Percentiles rank a stretch among this genome's conserved stretches.
These are phyloP conservation scores for Backusella tuberculispora DNA, from an alignment of 192 early-diverging fungal genomes.

Conservation along the genomic window DNA sequence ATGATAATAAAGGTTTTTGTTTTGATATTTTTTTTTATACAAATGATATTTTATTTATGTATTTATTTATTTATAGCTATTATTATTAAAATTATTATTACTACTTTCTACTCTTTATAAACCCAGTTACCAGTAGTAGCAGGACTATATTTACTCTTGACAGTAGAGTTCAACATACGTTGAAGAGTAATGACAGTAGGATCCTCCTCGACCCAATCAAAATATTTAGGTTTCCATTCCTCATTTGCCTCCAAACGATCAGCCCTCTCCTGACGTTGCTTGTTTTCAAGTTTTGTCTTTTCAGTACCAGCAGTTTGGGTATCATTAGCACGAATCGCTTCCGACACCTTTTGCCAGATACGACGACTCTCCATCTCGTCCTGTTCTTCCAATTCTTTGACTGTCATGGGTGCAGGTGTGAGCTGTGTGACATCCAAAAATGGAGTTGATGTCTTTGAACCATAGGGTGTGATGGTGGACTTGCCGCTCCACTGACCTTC, in stretches of 20 bases:
- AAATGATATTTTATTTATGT: too few species aligned
- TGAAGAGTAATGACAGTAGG: constrained; percentile 26
- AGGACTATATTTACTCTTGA: constrained; percentile 34
- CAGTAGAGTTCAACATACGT: constrained; percentile 35
- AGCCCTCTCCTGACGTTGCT: constrained; percentile 60
- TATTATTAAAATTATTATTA: too few species aligned
- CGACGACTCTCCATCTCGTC: constrained; percentile 65
- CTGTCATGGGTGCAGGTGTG: constrained; percentile 56
- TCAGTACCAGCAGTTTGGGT: constrained; percentile 63
- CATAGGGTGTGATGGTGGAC: constrained; percentile 59
- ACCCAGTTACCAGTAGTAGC: constrained; percentile 38
- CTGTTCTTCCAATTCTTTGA: constrained; percentile 61
- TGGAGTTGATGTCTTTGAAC: constrained; percentile 49
- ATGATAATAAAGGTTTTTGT: too few species aligned
- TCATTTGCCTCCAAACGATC: constrained; percentile 55
- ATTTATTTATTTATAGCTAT: too few species aligned
- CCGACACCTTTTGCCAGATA: constrained; percentile 70
- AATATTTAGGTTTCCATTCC: constrained; percentile 34
- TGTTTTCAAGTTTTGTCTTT: constrained; percentile 69
- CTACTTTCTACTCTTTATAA: too few species aligned
- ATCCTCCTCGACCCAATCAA: constrained; percentile 37
- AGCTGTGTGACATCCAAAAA: constrained; percentile 64
- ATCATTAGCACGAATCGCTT: constrained; percentile 67
- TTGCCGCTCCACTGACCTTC: constrained; percentile 70
- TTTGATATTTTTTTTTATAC: too few species aligned